Percentiles rank a stretch among this genome's conserved stretches.
These are phyloP conservation scores for Yarrowia bubula DNA, from an alignment of 805 yeast species.

Conservation along the genomic window DNA sequence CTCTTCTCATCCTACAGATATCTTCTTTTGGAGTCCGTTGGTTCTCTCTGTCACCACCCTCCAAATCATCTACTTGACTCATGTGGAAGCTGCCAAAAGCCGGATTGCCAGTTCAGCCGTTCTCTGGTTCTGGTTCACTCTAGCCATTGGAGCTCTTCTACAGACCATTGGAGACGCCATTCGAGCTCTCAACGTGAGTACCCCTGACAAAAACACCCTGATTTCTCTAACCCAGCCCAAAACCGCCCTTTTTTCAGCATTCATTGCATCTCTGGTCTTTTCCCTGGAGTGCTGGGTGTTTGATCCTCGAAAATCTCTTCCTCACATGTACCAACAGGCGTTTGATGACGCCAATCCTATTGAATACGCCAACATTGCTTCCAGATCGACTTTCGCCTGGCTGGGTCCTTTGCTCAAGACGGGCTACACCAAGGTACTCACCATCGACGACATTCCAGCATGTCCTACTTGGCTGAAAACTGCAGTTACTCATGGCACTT, in stretches of 20 bases:
- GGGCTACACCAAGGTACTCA: conserved; percentile 49
- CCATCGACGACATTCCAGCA: conserved; percentile 39
- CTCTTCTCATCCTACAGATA: conserved; percentile 27
- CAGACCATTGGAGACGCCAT: not conserved
- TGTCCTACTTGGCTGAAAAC: conserved; percentile 41
- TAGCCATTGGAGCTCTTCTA: conserved; percentile 26
- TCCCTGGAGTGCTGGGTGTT: conserved; percentile 16
- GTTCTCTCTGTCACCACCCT: conserved; percentile 13
- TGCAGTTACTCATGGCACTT: conserved; percentile 22
- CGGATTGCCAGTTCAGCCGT: conserved; percentile 9
- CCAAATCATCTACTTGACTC: not conserved
- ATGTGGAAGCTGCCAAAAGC: conserved; percentile 8
- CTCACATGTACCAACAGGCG: not conserved
- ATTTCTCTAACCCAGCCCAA: not conserved
- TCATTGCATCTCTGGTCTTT: conserved; percentile 21
- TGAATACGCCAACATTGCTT: conserved; percentile 51
- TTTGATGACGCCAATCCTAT: conserved; percentile 28
- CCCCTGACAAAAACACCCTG: too few relatives aligned
- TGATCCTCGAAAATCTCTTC: conserved; percentile 15
- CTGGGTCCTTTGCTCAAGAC: conserved; percentile 56
- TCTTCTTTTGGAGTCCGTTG: conserved; percentile 29
- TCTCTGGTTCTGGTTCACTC: conserved; percentile 8
- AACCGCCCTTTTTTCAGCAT: not conserved
- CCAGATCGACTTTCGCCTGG: conserved; percentile 57
- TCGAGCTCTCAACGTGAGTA: not conserved